These are phyloP conservation scores for Rosa multiflora DNA, from an alignment of 306 rosid genomes.

Conservation along the genomic window DNA sequence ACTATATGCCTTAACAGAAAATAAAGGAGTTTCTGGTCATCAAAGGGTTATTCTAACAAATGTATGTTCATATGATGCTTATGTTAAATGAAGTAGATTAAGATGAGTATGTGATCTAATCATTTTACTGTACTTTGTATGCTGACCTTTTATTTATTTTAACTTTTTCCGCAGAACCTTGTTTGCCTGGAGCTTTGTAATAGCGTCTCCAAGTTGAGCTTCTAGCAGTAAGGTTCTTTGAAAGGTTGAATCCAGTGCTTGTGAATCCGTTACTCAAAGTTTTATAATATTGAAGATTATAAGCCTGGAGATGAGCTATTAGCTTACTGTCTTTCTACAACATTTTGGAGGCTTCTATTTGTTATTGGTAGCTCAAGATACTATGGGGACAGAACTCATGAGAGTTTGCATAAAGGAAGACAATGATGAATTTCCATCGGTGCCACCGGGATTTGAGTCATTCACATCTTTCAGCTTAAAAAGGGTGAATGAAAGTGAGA, in stretches of 20 bases:
- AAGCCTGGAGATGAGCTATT: constrained; percentile 11
- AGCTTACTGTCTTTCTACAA: constrained; percentile 7
- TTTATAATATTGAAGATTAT: constrained; percentile 28
- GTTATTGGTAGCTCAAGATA: constrained; percentile 29
- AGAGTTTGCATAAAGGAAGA: constrained; percentile 81
- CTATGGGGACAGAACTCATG: constrained; percentile 93
- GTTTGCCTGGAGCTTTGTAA: constrained; percentile 20
- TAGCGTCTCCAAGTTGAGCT: constrained; percentile 32
- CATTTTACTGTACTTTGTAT: not conserved
- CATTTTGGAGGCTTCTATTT: constrained; percentile 19
- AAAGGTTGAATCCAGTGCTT: constrained; percentile 24
- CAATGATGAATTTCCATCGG: constrained; percentile 86
- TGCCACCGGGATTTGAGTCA: constrained; percentile 98
- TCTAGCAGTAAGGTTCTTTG: constrained; percentile 11
- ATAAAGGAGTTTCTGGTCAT: not conserved
- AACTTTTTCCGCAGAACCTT: constrained; percentile 1
- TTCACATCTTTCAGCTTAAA: constrained; percentile 61
- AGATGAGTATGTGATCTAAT: not conserved
- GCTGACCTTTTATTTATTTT: no score
- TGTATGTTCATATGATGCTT: not conserved
- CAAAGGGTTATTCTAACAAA: not conserved
- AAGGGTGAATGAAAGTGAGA: constrained; percentile 51
- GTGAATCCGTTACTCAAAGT: constrained; percentile 23
- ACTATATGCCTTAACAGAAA: not conserved
- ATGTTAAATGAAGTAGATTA: not conserved